Base-by-base conservation (phyloP, 768 basidiomycete genomes). In the Phanerochaete sordida region DNA sequence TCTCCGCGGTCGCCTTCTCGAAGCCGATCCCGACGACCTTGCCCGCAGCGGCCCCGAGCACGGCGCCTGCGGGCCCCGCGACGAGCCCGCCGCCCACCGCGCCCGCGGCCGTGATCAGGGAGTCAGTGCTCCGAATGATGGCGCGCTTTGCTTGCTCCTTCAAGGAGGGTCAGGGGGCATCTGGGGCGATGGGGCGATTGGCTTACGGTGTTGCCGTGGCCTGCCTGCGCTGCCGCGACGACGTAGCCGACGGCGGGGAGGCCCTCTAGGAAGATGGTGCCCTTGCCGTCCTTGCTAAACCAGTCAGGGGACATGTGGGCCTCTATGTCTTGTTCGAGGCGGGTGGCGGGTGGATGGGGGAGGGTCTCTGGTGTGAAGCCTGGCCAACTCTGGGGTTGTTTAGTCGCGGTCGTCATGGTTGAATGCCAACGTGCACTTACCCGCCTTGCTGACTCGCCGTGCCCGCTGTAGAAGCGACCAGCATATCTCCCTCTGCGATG, bases 251-350 rank as follows among this genome's bases (percentile, higher is more conserved):
- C 50, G 19, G 30, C 50, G 12, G 50, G 50, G 28, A 51, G n/a
- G 27, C 50, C 50, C 23, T 51, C 50, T 3, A 51, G 50, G n/a
- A 51, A 51, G 28, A 51, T 33, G 15, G 50, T 51, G 15, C 50
- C 50, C 50, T 28, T 31, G 50, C 50, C 50, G 30, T 51, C 50
- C 30, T 51, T 33, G 50, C 50, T 51, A 30, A 51, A 51, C 50
- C 50, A 51, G 50, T 51, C 50, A 21, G 50, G 11, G 50, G 50
- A 23, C 50, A 51, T 51, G 28, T 30, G 50, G 50, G 39, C 39
- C 39, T 43, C 39, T 43, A 43, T 4, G 39, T 43, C 39, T 43
- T 43, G 39, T 16, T 51, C 50, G 28, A 31, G 50, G 50, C 31
- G 50, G 31, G 31, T 51, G 28, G 50, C 16, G 13, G 50, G 28